A percentile compares a stretch with the other conserved stretches of the same genome.
These are phyloP conservation scores for Neonectria faginata DNA, from an alignment of 2,329 filamentous ascomycete genomes.

Conservation along the genomic window DNA sequence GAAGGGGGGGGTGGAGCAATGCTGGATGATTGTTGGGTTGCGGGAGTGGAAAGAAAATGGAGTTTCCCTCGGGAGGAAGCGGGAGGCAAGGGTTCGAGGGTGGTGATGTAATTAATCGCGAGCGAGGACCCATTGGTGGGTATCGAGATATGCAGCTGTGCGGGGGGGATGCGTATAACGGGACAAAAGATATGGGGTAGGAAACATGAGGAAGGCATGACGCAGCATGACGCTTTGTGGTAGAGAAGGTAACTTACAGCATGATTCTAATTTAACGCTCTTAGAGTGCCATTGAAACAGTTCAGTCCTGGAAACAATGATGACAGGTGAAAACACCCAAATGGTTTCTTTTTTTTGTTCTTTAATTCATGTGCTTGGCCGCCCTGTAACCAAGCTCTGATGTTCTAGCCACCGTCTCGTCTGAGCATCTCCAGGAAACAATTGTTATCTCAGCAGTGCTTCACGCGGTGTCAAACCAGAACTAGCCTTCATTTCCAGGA, in stretches of 20 bases:
- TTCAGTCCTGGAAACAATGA: too few relatives aligned
- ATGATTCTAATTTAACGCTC: background rate
- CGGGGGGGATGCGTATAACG: constrained; percentile 39
- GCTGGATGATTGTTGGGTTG: background rate
- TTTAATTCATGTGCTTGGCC: background rate
- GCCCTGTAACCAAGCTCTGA: background rate
- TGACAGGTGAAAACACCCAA: background rate
- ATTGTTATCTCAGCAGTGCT: background rate
- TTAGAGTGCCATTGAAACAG: background rate
- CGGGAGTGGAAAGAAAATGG: constrained; percentile 15
- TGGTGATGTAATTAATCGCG: constrained; percentile 47
- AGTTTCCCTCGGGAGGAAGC: background rate
- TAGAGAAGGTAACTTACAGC: background rate
- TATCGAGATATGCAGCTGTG: constrained; percentile 32
- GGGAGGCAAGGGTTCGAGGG: constrained; percentile 27
- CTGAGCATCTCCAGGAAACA: background rate
- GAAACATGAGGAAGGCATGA: constrained; percentile 1
- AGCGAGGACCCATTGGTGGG: constrained; percentile 9
- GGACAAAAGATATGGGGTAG: background rate
- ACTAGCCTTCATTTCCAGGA: constrained; percentile 12
- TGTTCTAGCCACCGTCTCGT: background rate
- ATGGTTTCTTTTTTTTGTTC: background rate
- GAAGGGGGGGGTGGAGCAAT: background rate
- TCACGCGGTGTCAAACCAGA: background rate
- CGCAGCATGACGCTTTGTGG: background rate